phyloP scores from a whole-genome alignment of 1,284 basidiomycete species.

The Rhodotorula sp. region DNA sequence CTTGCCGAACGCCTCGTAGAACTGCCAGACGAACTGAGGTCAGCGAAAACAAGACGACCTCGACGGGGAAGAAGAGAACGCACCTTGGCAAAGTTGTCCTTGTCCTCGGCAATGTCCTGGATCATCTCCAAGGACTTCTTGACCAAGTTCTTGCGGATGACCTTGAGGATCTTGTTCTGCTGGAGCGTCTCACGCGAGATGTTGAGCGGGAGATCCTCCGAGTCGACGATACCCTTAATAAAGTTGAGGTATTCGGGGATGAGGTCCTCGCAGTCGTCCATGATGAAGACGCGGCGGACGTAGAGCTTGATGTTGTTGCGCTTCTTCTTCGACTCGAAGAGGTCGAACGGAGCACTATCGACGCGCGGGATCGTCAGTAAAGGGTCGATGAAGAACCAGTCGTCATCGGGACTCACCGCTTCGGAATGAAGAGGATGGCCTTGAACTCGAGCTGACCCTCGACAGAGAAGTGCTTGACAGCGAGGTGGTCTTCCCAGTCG shows the following conservation, averaged over 20 bases:
- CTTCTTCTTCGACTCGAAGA: conserved; percentile 99
- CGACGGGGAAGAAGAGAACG: conserved; percentile 38
- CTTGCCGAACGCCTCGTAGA: conserved; percentile 56
- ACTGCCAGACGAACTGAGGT: conserved; percentile 39
- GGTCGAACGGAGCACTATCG: conserved; percentile 87
- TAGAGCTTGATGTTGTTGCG: conserved; percentile 99
- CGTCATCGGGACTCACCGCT: conserved; percentile 64
- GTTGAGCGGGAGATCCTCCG: conserved; percentile 98
- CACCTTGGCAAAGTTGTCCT: conserved; percentile 79
- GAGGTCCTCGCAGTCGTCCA: conserved; percentile 99
- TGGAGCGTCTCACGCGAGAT: conserved; percentile 99
- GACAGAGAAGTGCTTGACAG: conserved; percentile 99
- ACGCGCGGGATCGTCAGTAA: background rate
- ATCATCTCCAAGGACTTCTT: conserved; percentile 98
- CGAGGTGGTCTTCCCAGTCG: conserved; percentile 99
- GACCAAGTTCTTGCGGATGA: conserved; percentile 81
- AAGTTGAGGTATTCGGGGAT: conserved; percentile 99
- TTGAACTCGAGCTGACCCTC: conserved; percentile 99
- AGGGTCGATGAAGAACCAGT: background rate
- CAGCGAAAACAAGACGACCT: background rate
- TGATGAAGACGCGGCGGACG: conserved; percentile 99
- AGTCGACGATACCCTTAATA: conserved; percentile 98
- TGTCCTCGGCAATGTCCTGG: conserved; percentile 97
- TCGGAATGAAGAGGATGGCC: conserved; percentile 95
- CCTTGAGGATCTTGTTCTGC: conserved; percentile 99